Evolutionary conservation across 495 filamentous ascomycete species (phyloP).

Genomic region (Trichoderma erinaceum): DNA sequence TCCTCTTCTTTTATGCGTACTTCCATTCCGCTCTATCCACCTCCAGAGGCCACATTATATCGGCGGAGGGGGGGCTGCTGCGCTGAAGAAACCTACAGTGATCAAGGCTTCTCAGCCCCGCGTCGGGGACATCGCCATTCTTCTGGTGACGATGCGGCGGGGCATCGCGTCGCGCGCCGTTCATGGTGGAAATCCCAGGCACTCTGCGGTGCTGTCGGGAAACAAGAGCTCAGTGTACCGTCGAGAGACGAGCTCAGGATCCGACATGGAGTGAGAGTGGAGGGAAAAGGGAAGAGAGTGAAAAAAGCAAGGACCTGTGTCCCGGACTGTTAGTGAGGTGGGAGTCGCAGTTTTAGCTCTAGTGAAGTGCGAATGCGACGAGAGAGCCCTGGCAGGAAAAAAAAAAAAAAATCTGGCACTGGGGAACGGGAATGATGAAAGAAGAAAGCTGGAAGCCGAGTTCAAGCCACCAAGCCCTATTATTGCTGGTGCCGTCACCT

Average conservation of each 20-base stretch:
- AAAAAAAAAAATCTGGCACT: conserved; percentile 1
- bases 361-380: conserved; percentile 11
- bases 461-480: too few relatives aligned
- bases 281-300: background rate
- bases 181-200: conserved; percentile 22
- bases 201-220: conserved; percentile 19
- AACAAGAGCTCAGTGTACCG: background rate
- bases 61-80: background rate
- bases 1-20: background rate
- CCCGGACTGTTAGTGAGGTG: background rate
- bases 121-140: conserved; percentile 51
- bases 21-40: background rate
- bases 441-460: background rate
- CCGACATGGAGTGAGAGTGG: background rate
- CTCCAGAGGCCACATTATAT: background rate
- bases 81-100: conserved; percentile 55
- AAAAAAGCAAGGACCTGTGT: background rate
- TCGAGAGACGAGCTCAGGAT: background rate
- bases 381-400: background rate
- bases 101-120: conserved; percentile 64
- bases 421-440: background rate
- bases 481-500: too few relatives aligned
- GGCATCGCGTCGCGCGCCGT: conserved; percentile 18
- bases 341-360: background rate
- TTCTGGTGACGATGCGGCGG: conserved; percentile 20